A percentile compares a stretch with the other conserved stretches of the same genome.
These are phyloP conservation scores for Colletotrichum orchidophilum DNA, from an alignment of 2,329 filamentous ascomycete genomes.

Conservation along the genomic window DNA sequence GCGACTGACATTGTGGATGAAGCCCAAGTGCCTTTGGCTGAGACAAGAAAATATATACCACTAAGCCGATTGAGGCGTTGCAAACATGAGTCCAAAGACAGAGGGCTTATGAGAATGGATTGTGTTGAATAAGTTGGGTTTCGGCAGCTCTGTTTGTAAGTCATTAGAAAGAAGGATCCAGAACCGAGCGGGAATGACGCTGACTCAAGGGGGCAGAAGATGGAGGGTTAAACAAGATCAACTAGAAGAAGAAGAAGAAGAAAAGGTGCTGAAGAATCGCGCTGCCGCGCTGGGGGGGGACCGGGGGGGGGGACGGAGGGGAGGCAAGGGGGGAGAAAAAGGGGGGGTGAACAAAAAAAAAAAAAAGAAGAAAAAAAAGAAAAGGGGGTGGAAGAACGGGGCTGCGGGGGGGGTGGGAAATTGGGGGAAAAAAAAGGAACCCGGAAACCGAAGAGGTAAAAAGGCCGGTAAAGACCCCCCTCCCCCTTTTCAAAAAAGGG, in stretches of 20 bases:
- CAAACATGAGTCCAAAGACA: neutral
- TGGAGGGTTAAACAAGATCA: too few species aligned
- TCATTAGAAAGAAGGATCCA: neutral
- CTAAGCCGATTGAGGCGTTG: neutral
- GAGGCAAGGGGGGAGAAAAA: neutral
- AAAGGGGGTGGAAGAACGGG: neutral
- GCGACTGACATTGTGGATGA: neutral
- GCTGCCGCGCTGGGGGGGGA: too few species aligned
- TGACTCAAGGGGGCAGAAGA: neutral
- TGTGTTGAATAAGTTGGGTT: too few species aligned
- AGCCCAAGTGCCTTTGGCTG: neutral
- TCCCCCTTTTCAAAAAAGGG: neutral
- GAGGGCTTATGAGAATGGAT: too few species aligned
- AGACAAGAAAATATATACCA: neutral
- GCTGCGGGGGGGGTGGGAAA: neutral
- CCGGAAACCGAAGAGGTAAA: too few species aligned
- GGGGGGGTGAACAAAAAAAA: neutral
- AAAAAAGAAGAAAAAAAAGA: neutral
- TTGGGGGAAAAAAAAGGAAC: neutral
- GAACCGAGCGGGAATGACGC: neutral
- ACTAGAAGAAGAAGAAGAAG: neutral
- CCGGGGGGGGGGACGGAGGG: neutral
- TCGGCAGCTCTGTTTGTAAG: neutral
- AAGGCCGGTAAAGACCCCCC: too few species aligned
- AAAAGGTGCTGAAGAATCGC: neutral